phyloP scores from a whole-genome alignment of 75 land plant species.

The Adiantum capillusveneris region DNA sequence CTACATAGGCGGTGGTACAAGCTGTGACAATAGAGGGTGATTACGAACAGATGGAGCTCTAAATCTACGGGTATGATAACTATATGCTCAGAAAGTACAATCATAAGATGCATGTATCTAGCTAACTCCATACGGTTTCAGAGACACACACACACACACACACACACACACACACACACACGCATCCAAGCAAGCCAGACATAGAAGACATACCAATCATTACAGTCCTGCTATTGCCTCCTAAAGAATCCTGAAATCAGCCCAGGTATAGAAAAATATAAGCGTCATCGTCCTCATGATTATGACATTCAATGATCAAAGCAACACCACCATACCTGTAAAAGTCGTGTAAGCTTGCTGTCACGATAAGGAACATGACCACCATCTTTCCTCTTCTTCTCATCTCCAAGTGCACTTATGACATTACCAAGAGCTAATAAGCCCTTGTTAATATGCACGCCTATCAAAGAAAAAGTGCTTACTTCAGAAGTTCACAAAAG shows the following conservation, averaged over 20 bases:
- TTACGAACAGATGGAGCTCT: no score
- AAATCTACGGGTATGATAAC: no score
- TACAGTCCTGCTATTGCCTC: conserved; percentile 97
- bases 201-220: conserved; percentile 75
- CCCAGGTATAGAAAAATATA: conserved; percentile 12
- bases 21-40: no score
- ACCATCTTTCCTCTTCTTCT: conserved; percentile 93
- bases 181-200: no score
- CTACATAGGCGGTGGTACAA: no score
- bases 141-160: no score
- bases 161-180: no score
- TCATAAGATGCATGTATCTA: no score
- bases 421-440: conserved; percentile 97
- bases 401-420: conserved; percentile 99
- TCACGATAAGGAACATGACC: conserved; percentile 98
- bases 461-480: conserved; percentile 20
- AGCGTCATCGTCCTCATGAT: not conserved
- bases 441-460: conserved; percentile 94
- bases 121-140: no score
- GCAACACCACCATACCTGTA: conserved; percentile 51
- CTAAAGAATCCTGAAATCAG: conserved; percentile 99
- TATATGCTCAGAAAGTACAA: no score
- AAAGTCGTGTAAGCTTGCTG: conserved; percentile 88
- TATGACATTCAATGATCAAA: not conserved
- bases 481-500: conserved; percentile 5